Evolutionary conservation across 1,139 yeast genomes (phyloP).

Genomic region (Casaregolazyma suthepensis): DNA sequence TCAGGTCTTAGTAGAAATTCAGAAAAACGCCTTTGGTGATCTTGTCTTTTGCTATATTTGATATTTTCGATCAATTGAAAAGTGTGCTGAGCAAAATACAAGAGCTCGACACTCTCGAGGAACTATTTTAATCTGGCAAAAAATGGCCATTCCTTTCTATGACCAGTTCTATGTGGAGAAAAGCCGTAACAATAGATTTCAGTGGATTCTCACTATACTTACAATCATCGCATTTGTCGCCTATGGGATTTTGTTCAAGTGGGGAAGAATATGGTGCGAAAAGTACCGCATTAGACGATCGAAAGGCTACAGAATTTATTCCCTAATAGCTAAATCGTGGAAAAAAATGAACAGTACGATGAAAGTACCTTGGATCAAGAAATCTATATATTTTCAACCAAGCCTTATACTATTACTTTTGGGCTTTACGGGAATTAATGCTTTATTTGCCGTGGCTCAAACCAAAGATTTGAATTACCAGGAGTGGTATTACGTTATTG

Average conservation of each 20-base stretch:
- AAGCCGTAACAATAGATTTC: slow-evolving; percentile 35
- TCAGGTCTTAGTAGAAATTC: background rate
- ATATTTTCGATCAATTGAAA: too few relatives aligned
- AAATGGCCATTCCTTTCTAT: slow-evolving; percentile 28
- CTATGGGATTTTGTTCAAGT: slow-evolving; percentile 41
- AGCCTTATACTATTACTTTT: slow-evolving; percentile 33
- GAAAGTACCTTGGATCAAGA: background rate
- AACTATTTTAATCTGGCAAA: background rate
- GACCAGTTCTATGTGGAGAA: slow-evolving; percentile 37
- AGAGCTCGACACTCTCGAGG: background rate
- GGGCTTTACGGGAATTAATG: slow-evolving; percentile 32
- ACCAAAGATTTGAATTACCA: slow-evolving; percentile 40
- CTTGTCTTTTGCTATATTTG: too few relatives aligned
- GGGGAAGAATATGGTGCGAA: slow-evolving; percentile 36
- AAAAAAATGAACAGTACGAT: slow-evolving; percentile 13
- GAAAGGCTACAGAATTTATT: background rate
- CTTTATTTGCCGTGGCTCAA: slow-evolving; percentile 21
- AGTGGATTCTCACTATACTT: slow-evolving; percentile 36
- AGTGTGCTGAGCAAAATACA: background rate
- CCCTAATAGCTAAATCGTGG: slow-evolving; percentile 18
- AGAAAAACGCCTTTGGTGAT: background rate
- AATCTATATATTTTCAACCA: slow-evolving; percentile 37
- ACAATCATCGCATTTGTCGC: slow-evolving; percentile 28
- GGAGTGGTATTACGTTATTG: slow-evolving; percentile 38
- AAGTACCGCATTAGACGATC: slow-evolving; percentile 2